Evolutionary conservation across 768 basidiomycete genomes (phyloP).

Genomic region (Termitomyces sp.): DNA sequence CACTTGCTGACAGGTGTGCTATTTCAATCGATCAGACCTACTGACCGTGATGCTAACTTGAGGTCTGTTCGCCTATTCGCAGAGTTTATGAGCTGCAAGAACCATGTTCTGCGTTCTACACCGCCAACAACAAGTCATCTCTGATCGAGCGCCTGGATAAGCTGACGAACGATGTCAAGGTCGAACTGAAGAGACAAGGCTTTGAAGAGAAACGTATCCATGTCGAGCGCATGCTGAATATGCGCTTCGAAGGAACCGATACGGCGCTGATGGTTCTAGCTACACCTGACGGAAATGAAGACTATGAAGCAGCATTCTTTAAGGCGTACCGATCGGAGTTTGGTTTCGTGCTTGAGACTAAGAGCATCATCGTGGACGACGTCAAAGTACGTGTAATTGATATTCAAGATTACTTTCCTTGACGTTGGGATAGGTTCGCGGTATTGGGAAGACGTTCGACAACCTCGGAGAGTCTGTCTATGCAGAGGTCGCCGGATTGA

Average conservation of each 20-base stretch:
- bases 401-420: not conserved
- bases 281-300: slow-evolving; percentile 52
- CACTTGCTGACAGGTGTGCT: slow-evolving; percentile 67
- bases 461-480: slow-evolving; percentile 75
- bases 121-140: slow-evolving; percentile 43
- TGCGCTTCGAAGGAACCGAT: slow-evolving; percentile 92
- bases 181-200: slow-evolving; percentile 73
- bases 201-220: slow-evolving; percentile 70
- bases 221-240: slow-evolving; percentile 81
- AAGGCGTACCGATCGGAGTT: slow-evolving; percentile 81
- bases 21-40: not conserved
- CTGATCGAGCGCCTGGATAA: slow-evolving; percentile 67
- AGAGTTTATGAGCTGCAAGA: slow-evolving; percentile 88
- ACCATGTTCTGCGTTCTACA: slow-evolving; percentile 79
- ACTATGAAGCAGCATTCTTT: slow-evolving; percentile 79
- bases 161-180: slow-evolving; percentile 54
- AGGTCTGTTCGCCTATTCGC: not conserved
- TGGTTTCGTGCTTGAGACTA: slow-evolving; percentile 85
- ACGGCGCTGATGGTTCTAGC: slow-evolving; percentile 88
- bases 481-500: slow-evolving; percentile 58
- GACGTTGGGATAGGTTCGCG: slow-evolving; percentile 55
- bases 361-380: slow-evolving; percentile 84
- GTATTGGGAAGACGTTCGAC: slow-evolving; percentile 88
- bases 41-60: not conserved
- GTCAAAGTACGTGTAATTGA: slow-evolving; percentile 54